Base-by-base conservation (phyloP, 345 rosid species). In the Lepidium aucheri region DNA sequence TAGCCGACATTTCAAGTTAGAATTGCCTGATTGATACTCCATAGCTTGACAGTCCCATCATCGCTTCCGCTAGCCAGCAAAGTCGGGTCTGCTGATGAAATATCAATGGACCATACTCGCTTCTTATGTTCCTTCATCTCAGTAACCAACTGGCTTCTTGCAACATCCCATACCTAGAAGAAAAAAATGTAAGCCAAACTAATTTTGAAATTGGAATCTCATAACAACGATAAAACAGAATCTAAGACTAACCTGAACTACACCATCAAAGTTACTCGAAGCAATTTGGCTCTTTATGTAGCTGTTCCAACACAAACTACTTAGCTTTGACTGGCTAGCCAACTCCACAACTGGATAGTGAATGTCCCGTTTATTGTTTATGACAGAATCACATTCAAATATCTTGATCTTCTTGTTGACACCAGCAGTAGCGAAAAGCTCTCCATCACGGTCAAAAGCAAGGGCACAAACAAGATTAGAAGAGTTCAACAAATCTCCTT, bases 11-110 rank as follows among this genome's bases (percentile, higher is more conserved):
- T 83, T 87, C 84, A 88, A 83, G 84, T 40, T 83, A 83, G 78
- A 85, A 85, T 90, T 94, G 96, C 99, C 96, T 94, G 99, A 88
- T 94, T 90, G 96, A 94, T 90, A 79, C 88, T 94, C 99, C 99
- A 94, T 65, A 90, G 95, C 91, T 90, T 94, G 67, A 94, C 90
- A 30, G 93, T 84, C 69, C 95, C 79, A 78, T 94, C 97, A 53
- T 94, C 97, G 18, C 99, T 90, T 72, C 97, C 97, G 7, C 99
- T 94, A 39, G 97, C 99, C 76, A 94, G 65, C 79, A 90, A 63
- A 14, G 95, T 94, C n/a, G 96, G 99, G 63, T 90, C 89, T 66
- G 88, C 91, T 61, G 90, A 76, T 53, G 99, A 86, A 34, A 86
- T 85, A 76, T 90, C 96, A 6, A 94, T 79, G 50, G 99, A 90